Evolutionary conservation across 1,284 basidiomycete genomes (phyloP), one percentile per base, ranked within the genome.

Genomic region (Phlebopus sp.): DNA sequence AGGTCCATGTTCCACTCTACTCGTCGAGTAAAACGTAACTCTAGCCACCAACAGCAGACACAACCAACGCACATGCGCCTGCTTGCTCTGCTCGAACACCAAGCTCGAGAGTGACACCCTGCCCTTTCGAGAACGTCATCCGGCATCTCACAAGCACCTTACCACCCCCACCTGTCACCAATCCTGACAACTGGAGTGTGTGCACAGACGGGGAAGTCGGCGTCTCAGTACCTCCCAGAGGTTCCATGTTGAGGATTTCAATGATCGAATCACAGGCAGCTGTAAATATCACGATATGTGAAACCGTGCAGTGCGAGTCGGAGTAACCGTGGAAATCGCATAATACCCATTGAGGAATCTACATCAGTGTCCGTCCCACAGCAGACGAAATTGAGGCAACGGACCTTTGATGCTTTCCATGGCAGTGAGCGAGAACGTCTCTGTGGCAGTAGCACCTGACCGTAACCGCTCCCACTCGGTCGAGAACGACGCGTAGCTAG

Each of bases 21-120:
- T 25, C 46, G 42, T 43, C 37, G 47, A 27, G 8, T 4, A 18
- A 40, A 10, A 29, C 18, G 19, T 15, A 34, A n/a, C 13, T 57
- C 69, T 71, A 85, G 55, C 84, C 84, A 50, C 88, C 85, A 64
- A 99, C 95, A 42, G 97, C 96, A 35, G 88, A 82, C 55, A 98
- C 79, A 32, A 99, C 88, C 49, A 99, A 79, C 59, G 85, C 78
- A 60, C 90, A 92, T 19, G 86, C 90, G 54, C 82, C 82, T 63
- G 92, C 84, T 69, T 86, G 86, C 67, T 99, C 94, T 44, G 93
- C 93, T 42, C 96, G 83, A n/a, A 97, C 94, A 15, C 80, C 79
- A 44, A 99, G 73, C 73, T 99, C 96, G 56, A 99, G 75, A 35
- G 93, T 97, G n/a, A 99, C 97, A 13, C 97, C 97, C 55, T 89